phyloP scores from a whole-genome alignment of 495 filamentous ascomycete genomes.

The Annulohypoxylon maeteangense region DNA sequence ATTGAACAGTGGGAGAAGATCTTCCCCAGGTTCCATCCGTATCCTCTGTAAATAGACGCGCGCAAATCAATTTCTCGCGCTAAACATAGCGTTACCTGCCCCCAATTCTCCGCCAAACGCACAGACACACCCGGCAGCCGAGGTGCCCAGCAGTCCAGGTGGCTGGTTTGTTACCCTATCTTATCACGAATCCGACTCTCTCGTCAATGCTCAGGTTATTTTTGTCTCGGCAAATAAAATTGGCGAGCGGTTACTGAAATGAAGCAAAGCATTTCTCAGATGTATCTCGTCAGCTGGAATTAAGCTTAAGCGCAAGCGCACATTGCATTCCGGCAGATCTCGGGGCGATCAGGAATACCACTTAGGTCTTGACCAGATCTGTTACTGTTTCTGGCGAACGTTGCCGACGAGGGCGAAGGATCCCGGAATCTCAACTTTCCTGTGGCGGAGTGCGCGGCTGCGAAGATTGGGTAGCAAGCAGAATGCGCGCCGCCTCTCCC shows the following conservation, averaged over 20 bases:
- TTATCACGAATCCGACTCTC: constrained; percentile 23
- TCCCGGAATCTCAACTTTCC: constrained; percentile 26
- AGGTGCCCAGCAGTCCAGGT: neutral
- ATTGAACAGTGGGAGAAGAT: constrained; percentile 17
- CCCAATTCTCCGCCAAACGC: constrained; percentile 3
- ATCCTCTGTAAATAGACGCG: constrained; percentile 20
- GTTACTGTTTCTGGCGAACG: constrained; percentile 5
- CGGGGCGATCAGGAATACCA: constrained; percentile 22
- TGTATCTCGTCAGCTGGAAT: constrained; percentile 36
- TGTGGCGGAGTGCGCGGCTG: constrained; percentile 38
- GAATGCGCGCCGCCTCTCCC: constrained; percentile 24
- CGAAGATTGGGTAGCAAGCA: constrained; percentile 25
- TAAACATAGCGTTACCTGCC: constrained; percentile 19
- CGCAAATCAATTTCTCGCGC: constrained; percentile 20
- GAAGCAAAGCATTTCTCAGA: constrained; percentile 5
- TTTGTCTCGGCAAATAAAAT: constrained; percentile 27
- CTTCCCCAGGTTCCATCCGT: constrained; percentile 19
- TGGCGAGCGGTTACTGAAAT: constrained; percentile 33
- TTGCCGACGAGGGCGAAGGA: constrained; percentile 21
- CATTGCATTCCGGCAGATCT: constrained; percentile 18
- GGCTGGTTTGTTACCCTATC: constrained; percentile 15
- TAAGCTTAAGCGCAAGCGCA: constrained; percentile 45
- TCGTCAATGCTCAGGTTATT: constrained; percentile 31
- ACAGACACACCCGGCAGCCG: constrained; percentile 5
- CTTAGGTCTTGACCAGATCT: constrained; percentile 25